phyloP scores from a whole-genome alignment of 129 eudicot genomes.

The Artemisia argyi region DNA sequence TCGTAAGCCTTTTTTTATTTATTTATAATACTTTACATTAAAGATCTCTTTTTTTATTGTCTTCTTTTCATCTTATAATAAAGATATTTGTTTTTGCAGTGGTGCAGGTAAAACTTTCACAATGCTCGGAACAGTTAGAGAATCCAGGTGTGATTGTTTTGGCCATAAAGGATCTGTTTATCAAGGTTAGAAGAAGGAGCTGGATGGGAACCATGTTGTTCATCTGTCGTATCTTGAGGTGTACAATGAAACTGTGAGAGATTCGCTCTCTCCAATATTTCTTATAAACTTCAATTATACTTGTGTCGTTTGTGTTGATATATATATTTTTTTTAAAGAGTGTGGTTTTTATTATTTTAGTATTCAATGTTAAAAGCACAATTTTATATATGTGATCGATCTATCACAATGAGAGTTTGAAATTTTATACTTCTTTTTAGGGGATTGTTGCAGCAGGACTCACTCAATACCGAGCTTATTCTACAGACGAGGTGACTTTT shows the following conservation, averaged over 20 bases:
- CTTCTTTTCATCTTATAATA: neutral
- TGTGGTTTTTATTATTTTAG: neutral
- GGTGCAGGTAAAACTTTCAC: conserved; percentile 94
- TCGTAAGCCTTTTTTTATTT: conserved; percentile 21
- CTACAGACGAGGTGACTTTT: no score
- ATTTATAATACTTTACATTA: neutral
- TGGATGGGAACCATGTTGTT: conserved; percentile 72
- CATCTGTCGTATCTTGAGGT: conserved; percentile 90
- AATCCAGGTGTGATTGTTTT: conserved; percentile 90
- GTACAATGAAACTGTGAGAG: conserved; percentile 90
- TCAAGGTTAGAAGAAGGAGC: conserved; percentile 70
- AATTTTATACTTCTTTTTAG: conserved; percentile 34
- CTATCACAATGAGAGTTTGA: neutral
- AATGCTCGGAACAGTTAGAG: conserved; percentile 79
- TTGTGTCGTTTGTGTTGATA: neutral
- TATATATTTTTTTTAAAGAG: neutral
- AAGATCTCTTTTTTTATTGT: neutral
- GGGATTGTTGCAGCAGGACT: conserved; percentile 90
- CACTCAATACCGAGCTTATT: conserved; percentile 79
- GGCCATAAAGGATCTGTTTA: conserved; percentile 86
- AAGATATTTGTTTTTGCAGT: neutral
- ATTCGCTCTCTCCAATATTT: conserved; percentile 65
- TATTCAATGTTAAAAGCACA: no score
- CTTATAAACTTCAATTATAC: neutral
- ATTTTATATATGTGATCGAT: no score